phyloP scores from a whole-genome alignment of 2,329 filamentous ascomycete genomes.

The Xylaria sp. region DNA sequence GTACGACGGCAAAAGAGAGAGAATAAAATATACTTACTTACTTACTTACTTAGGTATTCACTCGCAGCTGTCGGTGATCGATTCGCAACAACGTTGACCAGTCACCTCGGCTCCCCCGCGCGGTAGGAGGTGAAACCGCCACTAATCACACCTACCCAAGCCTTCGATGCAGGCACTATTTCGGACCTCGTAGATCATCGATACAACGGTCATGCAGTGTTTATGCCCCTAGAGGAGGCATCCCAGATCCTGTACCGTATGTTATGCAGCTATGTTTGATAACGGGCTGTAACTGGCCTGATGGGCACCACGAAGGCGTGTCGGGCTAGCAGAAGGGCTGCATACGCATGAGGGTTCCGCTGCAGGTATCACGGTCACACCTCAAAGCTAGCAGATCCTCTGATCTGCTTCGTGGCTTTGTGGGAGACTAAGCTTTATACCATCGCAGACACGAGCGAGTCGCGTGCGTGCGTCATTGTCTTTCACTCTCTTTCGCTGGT shows the following conservation, averaged over 20 bases:
- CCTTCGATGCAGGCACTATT: not conserved
- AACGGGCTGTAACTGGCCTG: too few relatives aligned
- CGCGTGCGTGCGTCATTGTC: not conserved
- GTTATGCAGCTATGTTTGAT: slow-evolving; percentile 28
- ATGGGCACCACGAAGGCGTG: too few relatives aligned
- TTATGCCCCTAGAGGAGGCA: not conserved
- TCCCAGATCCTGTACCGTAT: not conserved
- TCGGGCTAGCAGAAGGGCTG: slow-evolving; percentile 21
- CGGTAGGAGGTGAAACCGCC: not conserved
- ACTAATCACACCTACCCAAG: not conserved
- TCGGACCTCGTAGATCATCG: slow-evolving; percentile 3
- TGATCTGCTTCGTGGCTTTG: not conserved
- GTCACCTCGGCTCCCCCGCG: not conserved
- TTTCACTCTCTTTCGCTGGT: not conserved
- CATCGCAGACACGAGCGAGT: not conserved
- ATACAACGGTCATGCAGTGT: not conserved
- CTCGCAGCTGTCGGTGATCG: not conserved
- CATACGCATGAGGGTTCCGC: slow-evolving; percentile 22
- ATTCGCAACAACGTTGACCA: not conserved
- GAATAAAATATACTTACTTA: not conserved
- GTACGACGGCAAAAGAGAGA: not conserved
- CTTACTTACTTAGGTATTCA: too few relatives aligned
- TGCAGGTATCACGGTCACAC: slow-evolving; percentile 28
- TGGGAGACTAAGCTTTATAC: not conserved
- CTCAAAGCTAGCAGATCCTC: slow-evolving; percentile 14